Conservation (phyloP, 1,139 yeast species). For the Geotrichum bryndzae region DNA sequence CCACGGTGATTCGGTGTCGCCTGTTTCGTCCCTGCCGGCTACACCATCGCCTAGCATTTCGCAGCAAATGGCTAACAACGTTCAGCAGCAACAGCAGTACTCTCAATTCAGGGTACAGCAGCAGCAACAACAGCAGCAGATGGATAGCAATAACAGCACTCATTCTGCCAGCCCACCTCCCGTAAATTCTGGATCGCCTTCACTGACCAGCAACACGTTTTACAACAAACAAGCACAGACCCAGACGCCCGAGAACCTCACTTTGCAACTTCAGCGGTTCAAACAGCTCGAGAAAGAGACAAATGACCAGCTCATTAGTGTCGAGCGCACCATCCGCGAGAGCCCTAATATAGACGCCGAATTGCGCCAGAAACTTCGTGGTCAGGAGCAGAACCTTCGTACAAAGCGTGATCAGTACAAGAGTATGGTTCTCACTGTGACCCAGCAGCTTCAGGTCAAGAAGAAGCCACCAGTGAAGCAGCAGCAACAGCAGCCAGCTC, state of each 20-base stretch:
- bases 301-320: constrained; percentile 21
- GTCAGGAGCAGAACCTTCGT: constrained; percentile 25
- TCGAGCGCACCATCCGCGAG: constrained; percentile 25
- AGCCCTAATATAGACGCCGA: constrained; percentile 24
- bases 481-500: background rate
- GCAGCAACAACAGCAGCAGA: background rate
- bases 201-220: constrained; percentile 12
- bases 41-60: constrained; percentile 1
- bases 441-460: constrained; percentile 31
- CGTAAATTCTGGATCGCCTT: background rate
- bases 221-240: constrained; percentile 4
- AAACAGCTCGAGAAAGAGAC: constrained; percentile 14
- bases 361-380: constrained; percentile 21
- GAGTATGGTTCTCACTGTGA: constrained; percentile 24
- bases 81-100: constrained; percentile 5
- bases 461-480: constrained; percentile 17
- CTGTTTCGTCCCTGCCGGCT: background rate
- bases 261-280: constrained; percentile 9
- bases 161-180: constrained; percentile 2
- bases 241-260: constrained; percentile 5
- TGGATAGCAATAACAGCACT: background rate
- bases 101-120: constrained; percentile 10
- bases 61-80: constrained; percentile 11
- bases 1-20: background rate
- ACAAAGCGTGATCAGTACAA: constrained; percentile 26